A percentile compares a stretch with the other conserved stretches of the same genome.
Evolutionary conservation across 768 basidiomycete species (phyloP).

Genomic region (Russula griseocarnosa): DNA sequence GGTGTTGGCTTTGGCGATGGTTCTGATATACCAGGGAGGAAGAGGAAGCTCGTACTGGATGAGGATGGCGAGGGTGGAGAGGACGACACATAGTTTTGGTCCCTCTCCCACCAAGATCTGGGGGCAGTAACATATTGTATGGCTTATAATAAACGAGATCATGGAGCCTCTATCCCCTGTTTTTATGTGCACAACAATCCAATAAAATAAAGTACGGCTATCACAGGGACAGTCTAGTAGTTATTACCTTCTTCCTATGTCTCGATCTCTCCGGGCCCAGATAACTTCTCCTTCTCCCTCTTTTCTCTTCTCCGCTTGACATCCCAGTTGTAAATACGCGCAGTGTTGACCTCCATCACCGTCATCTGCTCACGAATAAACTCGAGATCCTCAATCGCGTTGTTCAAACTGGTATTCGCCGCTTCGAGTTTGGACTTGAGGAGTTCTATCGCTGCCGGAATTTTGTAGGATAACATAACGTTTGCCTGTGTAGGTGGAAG

Average conservation of each 20-base stretch:
- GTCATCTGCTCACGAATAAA: constrained; percentile 93
- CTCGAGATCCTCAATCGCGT: constrained; percentile 83
- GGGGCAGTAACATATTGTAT: not conserved
- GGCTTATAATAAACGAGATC: constrained; percentile 1
- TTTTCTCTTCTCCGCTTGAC: constrained; percentile 72
- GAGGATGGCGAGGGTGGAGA: constrained; percentile 35
- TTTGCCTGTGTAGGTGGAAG: constrained; percentile 62
- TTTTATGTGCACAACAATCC: not conserved
- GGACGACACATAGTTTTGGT: constrained; percentile 30
- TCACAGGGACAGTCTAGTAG: no score
- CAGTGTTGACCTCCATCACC: constrained; percentile 94
- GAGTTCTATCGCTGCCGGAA: constrained; percentile 70
- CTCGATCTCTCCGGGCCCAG: not conserved
- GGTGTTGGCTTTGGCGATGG: constrained; percentile 73
- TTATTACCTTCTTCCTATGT: not conserved
- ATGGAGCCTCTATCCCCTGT: not conserved
- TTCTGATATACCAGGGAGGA: constrained; percentile 65
- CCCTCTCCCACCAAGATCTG: not conserved
- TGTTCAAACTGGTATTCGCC: constrained; percentile 61
- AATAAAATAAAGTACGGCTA: not conserved
- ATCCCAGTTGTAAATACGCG: constrained; percentile 95
- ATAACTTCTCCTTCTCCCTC: constrained; percentile 16
- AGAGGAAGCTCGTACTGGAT: constrained; percentile 63
- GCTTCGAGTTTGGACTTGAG: constrained; percentile 68
- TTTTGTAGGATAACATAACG: constrained; percentile 92